phyloP scores from a whole-genome alignment of 306 rosid genomes.

The Abrus precatorius region DNA sequence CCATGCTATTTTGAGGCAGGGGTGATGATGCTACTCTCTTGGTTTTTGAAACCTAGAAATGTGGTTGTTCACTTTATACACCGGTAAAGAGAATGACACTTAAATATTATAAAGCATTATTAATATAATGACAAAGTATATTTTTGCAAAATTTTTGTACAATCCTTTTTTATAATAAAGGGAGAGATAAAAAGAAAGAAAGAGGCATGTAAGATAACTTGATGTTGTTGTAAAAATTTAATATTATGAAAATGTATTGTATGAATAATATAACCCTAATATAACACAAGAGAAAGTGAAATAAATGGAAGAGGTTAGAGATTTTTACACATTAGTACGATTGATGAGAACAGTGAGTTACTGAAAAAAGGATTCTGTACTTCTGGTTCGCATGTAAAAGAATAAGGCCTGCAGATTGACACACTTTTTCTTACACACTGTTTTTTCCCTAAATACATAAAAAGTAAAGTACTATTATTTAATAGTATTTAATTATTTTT shows the following conservation, averaged over 20 bases:
- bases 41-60: conserved; percentile 45
- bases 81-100: background rate
- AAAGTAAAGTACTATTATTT: too few relatives aligned
- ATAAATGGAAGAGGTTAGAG: background rate
- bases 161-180: too few relatives aligned
- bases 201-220: too few relatives aligned
- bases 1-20: conserved; percentile 31
- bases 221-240: too few relatives aligned
- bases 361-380: background rate
- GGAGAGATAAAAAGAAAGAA: too few relatives aligned
- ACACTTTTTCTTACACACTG: background rate
- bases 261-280: too few relatives aligned
- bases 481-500: too few relatives aligned
- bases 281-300: background rate
- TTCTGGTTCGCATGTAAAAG: background rate
- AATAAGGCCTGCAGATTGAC: background rate
- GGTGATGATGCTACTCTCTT: conserved; percentile 10
- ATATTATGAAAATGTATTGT: too few relatives aligned
- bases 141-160: too few relatives aligned
- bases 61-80: background rate
- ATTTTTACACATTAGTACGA: background rate
- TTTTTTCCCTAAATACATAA: background rate
- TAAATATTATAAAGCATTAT: background rate
- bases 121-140: too few relatives aligned
- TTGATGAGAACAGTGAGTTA: background rate